These are phyloP conservation scores for Boechera divaricarpa DNA, from an alignment of 345 rosid genomes.

Conservation along the genomic window DNA sequence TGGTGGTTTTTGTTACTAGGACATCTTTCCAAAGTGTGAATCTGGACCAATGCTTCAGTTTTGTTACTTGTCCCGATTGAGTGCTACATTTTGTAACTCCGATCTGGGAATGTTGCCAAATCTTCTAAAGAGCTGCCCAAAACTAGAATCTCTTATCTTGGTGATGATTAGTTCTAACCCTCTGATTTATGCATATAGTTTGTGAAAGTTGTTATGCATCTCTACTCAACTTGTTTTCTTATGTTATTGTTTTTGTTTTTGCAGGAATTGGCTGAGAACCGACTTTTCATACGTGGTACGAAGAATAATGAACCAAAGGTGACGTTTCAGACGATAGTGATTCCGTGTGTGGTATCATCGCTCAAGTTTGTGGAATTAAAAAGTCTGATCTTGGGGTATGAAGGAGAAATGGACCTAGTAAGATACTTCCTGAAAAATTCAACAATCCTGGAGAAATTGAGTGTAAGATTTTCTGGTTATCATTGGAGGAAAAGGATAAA, in stretches of 20 bases:
- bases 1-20: neutral
- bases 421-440: slow-evolving; percentile 25
- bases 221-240: slow-evolving; percentile 15
- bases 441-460: slow-evolving; percentile 7
- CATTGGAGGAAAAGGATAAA: neutral
- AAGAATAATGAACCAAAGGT: neutral
- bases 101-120: slow-evolving; percentile 2
- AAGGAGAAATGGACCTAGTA: slow-evolving; percentile 6
- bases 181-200: neutral
- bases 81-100: neutral
- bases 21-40: neutral
- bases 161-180: neutral
- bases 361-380: slow-evolving; percentile 24
- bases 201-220: neutral
- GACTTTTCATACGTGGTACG: neutral
- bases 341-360: slow-evolving; percentile 16
- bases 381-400: neutral
- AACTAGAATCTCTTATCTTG: slow-evolving; percentile 24
- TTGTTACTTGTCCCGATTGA: neutral
- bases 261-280: neutral
- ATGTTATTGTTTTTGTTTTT: neutral
- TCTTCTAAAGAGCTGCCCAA: slow-evolving; percentile 7
- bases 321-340: neutral
- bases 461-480: neutral
- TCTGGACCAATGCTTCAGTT: neutral